Percentiles rank a stretch among this genome's conserved stretches.
Conservation (phyloP, 331 rosid genomes). For the Cydonia oblonga region DNA sequence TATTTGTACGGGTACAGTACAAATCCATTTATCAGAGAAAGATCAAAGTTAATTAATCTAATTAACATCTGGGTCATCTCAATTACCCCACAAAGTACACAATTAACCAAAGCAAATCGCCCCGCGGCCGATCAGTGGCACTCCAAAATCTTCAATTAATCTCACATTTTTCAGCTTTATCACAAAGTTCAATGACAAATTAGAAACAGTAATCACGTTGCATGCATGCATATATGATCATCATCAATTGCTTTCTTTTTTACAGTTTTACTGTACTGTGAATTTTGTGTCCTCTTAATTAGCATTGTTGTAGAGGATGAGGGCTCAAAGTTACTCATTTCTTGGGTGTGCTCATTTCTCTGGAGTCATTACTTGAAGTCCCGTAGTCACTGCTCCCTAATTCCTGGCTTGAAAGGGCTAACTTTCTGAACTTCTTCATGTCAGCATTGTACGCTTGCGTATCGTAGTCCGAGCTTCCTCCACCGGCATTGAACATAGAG, state of each 20-base stretch:
- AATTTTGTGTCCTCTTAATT: not conserved
- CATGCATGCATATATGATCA: not conserved
- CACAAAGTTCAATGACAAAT: not conserved
- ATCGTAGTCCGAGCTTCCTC: conserved; percentile 47
- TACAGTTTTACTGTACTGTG: not conserved
- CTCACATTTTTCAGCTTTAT: not conserved
- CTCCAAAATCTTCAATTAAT: not conserved
- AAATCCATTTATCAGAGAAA: conserved; percentile 1
- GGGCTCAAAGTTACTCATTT: not conserved
- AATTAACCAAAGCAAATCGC: not conserved
- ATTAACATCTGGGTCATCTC: not conserved
- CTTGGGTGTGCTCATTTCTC: conserved; percentile 11
- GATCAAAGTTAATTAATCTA: not conserved
- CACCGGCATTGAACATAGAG: not conserved
- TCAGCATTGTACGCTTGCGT: conserved; percentile 51
- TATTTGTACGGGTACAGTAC: conserved; percentile 1
- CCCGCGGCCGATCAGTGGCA: not conserved
- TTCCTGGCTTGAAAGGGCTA: conserved; percentile 44
- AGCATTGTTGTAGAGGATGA: not conserved
- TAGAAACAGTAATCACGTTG: conserved; percentile 4
- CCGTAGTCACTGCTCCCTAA: conserved; percentile 30
- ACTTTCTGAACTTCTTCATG: conserved; percentile 42
- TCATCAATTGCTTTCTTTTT: not conserved
- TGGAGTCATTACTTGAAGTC: conserved; percentile 41
- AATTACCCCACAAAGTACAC: not conserved